phyloP scores from a whole-genome alignment of 2,329 filamentous ascomycete species.

The Domatiomyces catenatus region DNA sequence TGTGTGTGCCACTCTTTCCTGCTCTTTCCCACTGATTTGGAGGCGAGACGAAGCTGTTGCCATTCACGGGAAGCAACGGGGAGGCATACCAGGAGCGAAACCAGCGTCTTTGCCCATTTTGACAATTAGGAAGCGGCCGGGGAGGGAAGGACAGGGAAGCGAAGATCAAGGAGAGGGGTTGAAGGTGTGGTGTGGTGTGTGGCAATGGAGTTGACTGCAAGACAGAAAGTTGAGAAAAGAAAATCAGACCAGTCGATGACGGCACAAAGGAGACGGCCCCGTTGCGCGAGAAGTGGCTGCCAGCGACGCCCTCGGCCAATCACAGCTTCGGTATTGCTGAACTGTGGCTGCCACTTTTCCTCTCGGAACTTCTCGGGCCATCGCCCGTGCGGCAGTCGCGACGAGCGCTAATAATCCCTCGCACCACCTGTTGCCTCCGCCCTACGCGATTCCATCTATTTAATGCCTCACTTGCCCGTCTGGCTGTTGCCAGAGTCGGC shows the following conservation, averaged over 20 bases:
- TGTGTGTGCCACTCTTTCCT: neutral
- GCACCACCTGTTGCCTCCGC: no score
- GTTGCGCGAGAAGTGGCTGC: neutral
- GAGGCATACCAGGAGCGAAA: slow-evolving; percentile 15
- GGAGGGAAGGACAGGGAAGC: slow-evolving; percentile 2
- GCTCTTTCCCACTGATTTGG: slow-evolving; percentile 2
- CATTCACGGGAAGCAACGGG: neutral
- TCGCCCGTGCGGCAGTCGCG: no score
- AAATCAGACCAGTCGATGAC: slow-evolving; percentile 1
- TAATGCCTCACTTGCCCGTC: neutral
- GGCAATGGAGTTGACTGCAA: slow-evolving; percentile 5
- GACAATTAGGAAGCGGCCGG: neutral
- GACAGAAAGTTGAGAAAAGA: slow-evolving; percentile 9
- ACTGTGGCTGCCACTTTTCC: neutral
- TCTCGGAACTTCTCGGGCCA: neutral
- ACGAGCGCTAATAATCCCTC: neutral
- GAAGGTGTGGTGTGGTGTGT: slow-evolving; percentile 6
- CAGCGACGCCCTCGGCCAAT: neutral
- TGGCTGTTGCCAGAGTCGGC: neutral
- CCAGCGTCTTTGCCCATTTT: slow-evolving; percentile 17
- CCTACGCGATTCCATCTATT: no score
- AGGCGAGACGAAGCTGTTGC: slow-evolving; percentile 13
- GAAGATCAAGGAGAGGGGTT: slow-evolving; percentile 1
- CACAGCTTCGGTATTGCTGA: neutral
- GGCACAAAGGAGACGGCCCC: neutral